These are phyloP conservation scores for Cystobasidium onofrii DNA, from an alignment of 768 basidiomycete genomes.

Conservation along the genomic window DNA sequence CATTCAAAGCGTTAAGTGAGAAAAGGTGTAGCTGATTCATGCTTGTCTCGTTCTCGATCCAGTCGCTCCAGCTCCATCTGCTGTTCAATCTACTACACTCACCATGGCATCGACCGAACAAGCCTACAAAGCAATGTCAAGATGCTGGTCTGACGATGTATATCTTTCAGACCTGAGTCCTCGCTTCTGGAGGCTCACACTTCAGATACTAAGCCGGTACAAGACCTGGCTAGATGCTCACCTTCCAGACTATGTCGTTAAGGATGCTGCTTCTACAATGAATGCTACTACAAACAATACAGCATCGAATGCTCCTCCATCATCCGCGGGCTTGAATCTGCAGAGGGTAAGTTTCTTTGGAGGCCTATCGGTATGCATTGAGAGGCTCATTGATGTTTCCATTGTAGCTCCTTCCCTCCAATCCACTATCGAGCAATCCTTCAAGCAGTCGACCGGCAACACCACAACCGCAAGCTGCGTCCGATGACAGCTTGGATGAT, in stretches of 20 bases:
- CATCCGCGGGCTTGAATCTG: not conserved
- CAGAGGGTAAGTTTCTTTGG: constrained; percentile 1
- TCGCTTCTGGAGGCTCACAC: constrained; percentile 81
- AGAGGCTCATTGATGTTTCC: not conserved
- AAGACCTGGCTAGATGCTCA: constrained; percentile 64
- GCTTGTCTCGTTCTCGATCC: not conserved
- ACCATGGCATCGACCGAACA: constrained; percentile 45
- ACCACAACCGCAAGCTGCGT: constrained; percentile 39
- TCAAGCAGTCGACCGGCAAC: not conserved
- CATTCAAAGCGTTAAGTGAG: not conserved
- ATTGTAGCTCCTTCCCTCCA: constrained; percentile 13
- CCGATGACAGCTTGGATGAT: constrained; percentile 55
- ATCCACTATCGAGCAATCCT: not conserved
- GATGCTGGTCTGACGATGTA: constrained; percentile 79
- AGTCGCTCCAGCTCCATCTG: constrained; percentile 16
- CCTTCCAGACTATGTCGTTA: constrained; percentile 45
- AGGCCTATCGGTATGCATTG: constrained; percentile 1
- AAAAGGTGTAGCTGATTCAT: no score
- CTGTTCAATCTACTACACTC: constrained; percentile 33
- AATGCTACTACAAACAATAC: constrained; percentile 8
- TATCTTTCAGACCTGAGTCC: constrained; percentile 72
- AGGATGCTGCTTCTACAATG: not conserved
- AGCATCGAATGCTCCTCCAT: not conserved
- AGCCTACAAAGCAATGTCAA: constrained; percentile 62
- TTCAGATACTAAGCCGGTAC: constrained; percentile 83